Percentiles rank a stretch among this genome's conserved stretches.
phyloP scores from a whole-genome alignment of 306 rosid species.

The Cucurbita maxima region DNA sequence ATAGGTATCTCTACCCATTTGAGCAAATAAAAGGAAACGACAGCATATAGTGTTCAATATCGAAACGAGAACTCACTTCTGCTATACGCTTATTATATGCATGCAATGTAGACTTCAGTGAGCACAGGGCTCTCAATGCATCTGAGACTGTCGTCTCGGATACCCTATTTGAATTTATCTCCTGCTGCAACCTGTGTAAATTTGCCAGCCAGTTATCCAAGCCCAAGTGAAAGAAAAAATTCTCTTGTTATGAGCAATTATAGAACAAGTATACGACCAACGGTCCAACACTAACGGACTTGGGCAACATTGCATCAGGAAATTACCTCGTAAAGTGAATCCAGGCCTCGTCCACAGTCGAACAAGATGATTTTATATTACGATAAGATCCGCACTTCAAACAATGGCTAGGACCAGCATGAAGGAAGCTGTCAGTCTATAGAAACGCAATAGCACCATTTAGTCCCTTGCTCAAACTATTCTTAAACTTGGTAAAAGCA shows the following conservation, averaged over 20 bases:
- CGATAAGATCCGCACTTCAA: conserved; percentile 53
- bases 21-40: not conserved
- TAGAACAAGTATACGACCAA: not conserved
- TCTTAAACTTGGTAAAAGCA: conserved; percentile 2
- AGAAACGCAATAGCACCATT: conserved; percentile 2
- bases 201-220: not conserved
- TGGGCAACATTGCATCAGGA: not conserved
- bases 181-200: conserved; percentile 52
- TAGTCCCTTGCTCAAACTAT: conserved; percentile 16
- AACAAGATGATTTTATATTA: conserved; percentile 39
- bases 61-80: conserved; percentile 38
- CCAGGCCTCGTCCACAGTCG: conserved; percentile 36
- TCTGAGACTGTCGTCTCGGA: conserved; percentile 27
- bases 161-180: conserved; percentile 30
- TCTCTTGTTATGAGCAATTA: not conserved
- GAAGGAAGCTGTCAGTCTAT: conserved; percentile 19
- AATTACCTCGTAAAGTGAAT: conserved; percentile 33
- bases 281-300: not conserved
- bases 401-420: conserved; percentile 44
- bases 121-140: conserved; percentile 38
- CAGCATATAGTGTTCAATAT: not conserved
- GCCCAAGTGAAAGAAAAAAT: not conserved
- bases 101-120: conserved; percentile 54
- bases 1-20: not conserved
- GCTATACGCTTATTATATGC: conserved; percentile 57